Percentiles rank a stretch among this genome's conserved stretches.
Evolutionary conservation across 768 basidiomycete genomes (phyloP).

Genomic region (Imleria badia): DNA sequence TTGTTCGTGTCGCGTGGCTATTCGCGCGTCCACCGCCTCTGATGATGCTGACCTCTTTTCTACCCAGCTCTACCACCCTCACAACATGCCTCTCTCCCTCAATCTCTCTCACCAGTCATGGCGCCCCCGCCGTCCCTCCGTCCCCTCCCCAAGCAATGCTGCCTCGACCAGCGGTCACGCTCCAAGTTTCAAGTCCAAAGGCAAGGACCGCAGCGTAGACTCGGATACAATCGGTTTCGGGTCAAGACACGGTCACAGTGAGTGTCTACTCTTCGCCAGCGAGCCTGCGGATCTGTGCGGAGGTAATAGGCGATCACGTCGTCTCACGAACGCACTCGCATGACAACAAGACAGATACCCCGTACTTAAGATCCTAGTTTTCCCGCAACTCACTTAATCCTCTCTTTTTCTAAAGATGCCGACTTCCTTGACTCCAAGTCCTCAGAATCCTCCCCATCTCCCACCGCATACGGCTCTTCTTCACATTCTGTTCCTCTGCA

Average conservation of each 20-base stretch:
- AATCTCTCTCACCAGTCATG: slow-evolving; percentile 19
- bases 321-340: slow-evolving; percentile 5
- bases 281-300: slow-evolving; percentile 1
- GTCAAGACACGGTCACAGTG: slow-evolving; percentile 9
- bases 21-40: slow-evolving; percentile 21
- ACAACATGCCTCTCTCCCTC: slow-evolving; percentile 18
- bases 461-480: slow-evolving; percentile 13
- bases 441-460: slow-evolving; percentile 15
- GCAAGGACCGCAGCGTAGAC: slow-evolving; percentile 15
- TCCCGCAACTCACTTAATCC: slow-evolving; percentile 8
- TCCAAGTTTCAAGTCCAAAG: slow-evolving; percentile 7
- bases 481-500: slow-evolving; percentile 1
- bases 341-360: background rate
- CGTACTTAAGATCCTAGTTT: background rate
- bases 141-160: slow-evolving; percentile 2
- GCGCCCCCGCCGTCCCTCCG: slow-evolving; percentile 22
- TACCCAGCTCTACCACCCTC: slow-evolving; percentile 15
- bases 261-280: slow-evolving; percentile 4
- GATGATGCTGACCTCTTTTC: slow-evolving; percentile 13
- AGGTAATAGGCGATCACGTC: background rate
- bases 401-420: slow-evolving; percentile 14
- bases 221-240: slow-evolving; percentile 8
- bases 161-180: background rate
- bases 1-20: slow-evolving; percentile 13
- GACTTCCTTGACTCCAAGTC: slow-evolving; percentile 14